Evolutionary conservation across 139 green algal genomes (phyloP), one percentile per base, ranked within the genome.

Genomic region (Protoeuglena noctilucae): DNA sequence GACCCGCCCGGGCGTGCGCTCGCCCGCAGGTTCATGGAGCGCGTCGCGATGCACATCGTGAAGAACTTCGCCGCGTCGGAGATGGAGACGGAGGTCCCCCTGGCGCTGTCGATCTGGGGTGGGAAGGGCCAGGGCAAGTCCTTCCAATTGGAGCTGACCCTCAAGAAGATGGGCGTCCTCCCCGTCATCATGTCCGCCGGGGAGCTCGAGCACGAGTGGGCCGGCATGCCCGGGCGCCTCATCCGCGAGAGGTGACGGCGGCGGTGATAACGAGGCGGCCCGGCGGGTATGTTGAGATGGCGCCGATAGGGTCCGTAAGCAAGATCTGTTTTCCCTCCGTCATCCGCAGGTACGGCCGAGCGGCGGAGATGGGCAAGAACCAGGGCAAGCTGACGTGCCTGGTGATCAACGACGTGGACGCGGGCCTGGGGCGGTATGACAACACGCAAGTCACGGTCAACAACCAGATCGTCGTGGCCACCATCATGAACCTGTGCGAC

Each of bases 341-440:
- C 51, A 53, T 23, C 12, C 23, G 47, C 12, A 25, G 53, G 25
- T 60, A 60, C 53, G 5, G 53, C 53, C 45, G 57, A 24, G 75
- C 70, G 2, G 47, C 69, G 6, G 76, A 87, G 61, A 54, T 86
- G 62, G 62, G 46, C 34, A 80, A 74, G 52, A 71, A 78, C 22
- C 68, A 70, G 21, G 84, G 84, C 53, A 82, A 79, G 65, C 67
- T 95, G 60, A 74, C 56, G n/a, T 77, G 64, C 59, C 74, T 95
- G 39, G 31, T 95, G 9, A 93, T 95, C 65, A 91, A 95, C 61
- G 86, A 95, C 64, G 68, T 95, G 28, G 86, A 94, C 57, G 85
- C 85, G 0, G 83, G 83, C n/a, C 51, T 89, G 14, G 82, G 80
- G 9, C 64, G 72, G 56, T 83, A 86, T 62, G 64, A 69, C 24